Evolutionary conservation across 345 rosid genomes (phyloP).

Genomic region (Euphorbia peplus): DNA sequence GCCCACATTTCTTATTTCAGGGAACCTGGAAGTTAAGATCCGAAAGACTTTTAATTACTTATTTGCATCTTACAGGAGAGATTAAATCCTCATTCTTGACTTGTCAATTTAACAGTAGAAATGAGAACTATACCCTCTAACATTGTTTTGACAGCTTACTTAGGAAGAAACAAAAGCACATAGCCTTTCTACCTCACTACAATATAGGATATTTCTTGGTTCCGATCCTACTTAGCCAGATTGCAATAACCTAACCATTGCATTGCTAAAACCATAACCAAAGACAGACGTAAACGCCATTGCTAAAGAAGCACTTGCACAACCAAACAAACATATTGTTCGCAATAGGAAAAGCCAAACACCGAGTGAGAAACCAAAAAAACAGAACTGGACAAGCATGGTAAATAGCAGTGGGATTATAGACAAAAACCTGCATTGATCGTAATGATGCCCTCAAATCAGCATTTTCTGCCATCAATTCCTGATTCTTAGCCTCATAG

Average conservation of each 20-base stretch:
- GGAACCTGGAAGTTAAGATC: background rate
- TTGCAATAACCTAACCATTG: background rate
- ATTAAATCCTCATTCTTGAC: background rate
- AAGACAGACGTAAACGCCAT: background rate
- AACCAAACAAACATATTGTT: slow-evolving; percentile 1
- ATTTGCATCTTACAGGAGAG: background rate
- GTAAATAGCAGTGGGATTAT: background rate
- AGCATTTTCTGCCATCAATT: slow-evolving; percentile 77
- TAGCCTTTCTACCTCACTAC: background rate
- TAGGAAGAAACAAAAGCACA: background rate
- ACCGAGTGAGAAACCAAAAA: background rate
- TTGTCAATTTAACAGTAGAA: background rate
- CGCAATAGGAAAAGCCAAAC: background rate
- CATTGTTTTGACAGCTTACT: no score
- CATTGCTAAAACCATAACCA: background rate
- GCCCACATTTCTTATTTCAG: background rate
- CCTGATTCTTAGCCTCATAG: slow-evolving; percentile 89
- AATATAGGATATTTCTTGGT: background rate
- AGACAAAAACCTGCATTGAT: slow-evolving; percentile 74
- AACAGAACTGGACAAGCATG: background rate
- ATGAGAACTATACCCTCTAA: background rate
- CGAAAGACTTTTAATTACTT: background rate
- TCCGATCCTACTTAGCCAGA: background rate
- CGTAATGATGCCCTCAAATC: slow-evolving; percentile 84
- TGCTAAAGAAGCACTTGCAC: background rate